Base-by-base conservation (phyloP, 2,329 filamentous ascomycete genomes). In the Ophiostoma ulmi region DNA sequence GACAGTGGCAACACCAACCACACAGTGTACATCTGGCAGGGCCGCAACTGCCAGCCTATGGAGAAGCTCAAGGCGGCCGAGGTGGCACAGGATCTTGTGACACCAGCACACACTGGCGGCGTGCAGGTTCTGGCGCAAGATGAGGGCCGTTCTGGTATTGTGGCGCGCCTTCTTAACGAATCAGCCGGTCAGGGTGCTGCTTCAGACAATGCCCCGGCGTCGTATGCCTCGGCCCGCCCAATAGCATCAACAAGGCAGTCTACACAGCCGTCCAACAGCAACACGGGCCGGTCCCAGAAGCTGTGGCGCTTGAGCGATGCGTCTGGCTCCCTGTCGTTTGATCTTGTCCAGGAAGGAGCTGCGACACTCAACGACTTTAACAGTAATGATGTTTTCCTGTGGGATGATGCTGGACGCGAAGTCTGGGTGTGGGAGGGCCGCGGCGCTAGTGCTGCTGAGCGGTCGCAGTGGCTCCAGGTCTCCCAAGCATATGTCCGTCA, bases 11-110 rank as follows among this genome's bases (percentile, higher is more conserved):
- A 85, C 68, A 65, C 36, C 6, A 20, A 36, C 20, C 63, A 65
- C 63, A 90, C 90, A 80, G 88, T 91, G 74, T 90, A 86, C 83
- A 86, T 90, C 4, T 91, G 89, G 89, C 89, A 91, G 79, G 89
- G 89, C 68, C 83, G 82, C 75, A 83, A 82, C 61, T 89, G 87
- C 76, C 88, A 85, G 66, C 88, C 88, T 0, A 89, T 90, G 86
- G 89, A 91, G 76, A 90, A 89, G 80, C 85, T 85, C 64, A 89
- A 88, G 79, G 87, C 88, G 0, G 88, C 88, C 0, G 87, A 89
- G 76, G 87, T 90, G 1, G 88, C 90, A 5, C 84, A 89, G 75
- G 86, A 89, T 72, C 52, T 72, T 36, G 82, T 88, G 83, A 89
- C 85, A 0, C 78, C 86, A 8, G 87, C 87, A 14, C 90, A 90